phyloP scores from a whole-genome alignment of 495 filamentous ascomycete genomes.

The Rhypophila decipiens region DNA sequence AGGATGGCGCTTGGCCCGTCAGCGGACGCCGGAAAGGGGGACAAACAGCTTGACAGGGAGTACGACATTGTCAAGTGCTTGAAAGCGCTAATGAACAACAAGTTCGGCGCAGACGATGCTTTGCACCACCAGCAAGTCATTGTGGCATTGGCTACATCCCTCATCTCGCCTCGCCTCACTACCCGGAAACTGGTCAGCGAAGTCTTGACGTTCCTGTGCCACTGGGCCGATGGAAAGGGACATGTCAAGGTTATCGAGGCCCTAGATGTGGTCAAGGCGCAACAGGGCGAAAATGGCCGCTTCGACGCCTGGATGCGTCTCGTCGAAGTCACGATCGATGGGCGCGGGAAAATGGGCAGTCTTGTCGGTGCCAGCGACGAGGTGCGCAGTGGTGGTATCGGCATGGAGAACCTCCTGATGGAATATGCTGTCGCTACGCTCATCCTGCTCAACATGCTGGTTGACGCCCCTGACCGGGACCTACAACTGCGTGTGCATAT shows the following conservation, averaged over 20 bases:
- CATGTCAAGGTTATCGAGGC: slow-evolving; percentile 90
- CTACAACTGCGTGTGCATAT: slow-evolving; percentile 90
- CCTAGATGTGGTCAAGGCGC: slow-evolving; percentile 83
- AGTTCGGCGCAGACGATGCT: slow-evolving; percentile 97
- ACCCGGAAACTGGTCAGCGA: slow-evolving; percentile 95
- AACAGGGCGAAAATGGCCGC: slow-evolving; percentile 87
- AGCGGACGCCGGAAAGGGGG: slow-evolving; percentile 56
- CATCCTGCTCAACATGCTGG: slow-evolving; percentile 93
- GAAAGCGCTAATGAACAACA: slow-evolving; percentile 98
- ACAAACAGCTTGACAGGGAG: slow-evolving; percentile 88
- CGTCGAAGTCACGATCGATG: slow-evolving; percentile 95
- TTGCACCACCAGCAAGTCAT: slow-evolving; percentile 83
- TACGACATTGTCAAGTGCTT: slow-evolving; percentile 98
- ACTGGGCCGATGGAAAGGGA: slow-evolving; percentile 89
- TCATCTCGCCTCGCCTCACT: slow-evolving; percentile 83
- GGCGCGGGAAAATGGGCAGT: slow-evolving; percentile 96
- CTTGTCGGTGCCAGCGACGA: slow-evolving; percentile 96
- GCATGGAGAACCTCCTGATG: slow-evolving; percentile 98
- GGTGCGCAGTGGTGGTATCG: slow-evolving; percentile 92
- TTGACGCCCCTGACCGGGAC: slow-evolving; percentile 84
- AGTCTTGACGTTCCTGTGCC: slow-evolving; percentile 92
- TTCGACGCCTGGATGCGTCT: slow-evolving; percentile 99
- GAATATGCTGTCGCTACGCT: slow-evolving; percentile 96
- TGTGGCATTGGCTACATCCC: slow-evolving; percentile 76
- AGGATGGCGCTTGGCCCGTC: slow-evolving; percentile 70